phyloP scores from a whole-genome alignment of 768 basidiomycete genomes.

The Solioccasus polychromus region DNA sequence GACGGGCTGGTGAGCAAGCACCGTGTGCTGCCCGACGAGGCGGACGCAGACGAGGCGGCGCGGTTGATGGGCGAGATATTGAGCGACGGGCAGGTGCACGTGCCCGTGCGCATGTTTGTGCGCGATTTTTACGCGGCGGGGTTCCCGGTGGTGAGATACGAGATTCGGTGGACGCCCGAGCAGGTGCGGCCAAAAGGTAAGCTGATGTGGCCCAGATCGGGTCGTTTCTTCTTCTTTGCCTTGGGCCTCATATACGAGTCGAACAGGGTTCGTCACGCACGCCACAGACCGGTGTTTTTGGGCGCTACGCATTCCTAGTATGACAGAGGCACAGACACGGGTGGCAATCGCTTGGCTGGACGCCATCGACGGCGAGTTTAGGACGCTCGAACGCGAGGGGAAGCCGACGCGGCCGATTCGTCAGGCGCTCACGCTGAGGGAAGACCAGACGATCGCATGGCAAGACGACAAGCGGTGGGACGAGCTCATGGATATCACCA shows the following conservation, averaged over 20 bases:
- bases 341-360: conserved; percentile 59
- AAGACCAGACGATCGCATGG: conserved; percentile 54
- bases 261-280: conserved; percentile 67
- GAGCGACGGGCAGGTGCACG: conserved; percentile 61
- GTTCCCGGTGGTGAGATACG: conserved; percentile 67
- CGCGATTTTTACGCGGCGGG: conserved; percentile 51
- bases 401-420: conserved; percentile 30
- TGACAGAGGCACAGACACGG: conserved; percentile 43
- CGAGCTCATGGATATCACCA: conserved; percentile 33
- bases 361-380: conserved; percentile 44
- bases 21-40: conserved; percentile 37
- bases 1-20: conserved; percentile 44
- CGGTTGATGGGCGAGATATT: conserved; percentile 58
- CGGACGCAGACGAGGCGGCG: conserved; percentile 42
- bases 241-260: not conserved
- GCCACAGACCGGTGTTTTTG: conserved; percentile 64
- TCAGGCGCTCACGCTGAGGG: conserved; percentile 46
- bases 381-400: conserved; percentile 35
- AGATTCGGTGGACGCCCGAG: conserved; percentile 67
- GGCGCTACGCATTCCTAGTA: conserved; percentile 50
- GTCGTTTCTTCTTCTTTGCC: not conserved
- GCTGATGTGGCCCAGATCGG: conserved; percentile 3
- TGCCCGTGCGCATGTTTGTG: conserved; percentile 63
- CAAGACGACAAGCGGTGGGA: conserved; percentile 53
- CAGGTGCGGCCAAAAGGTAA: conserved; percentile 51